A percentile compares a stretch with the other conserved stretches of the same genome.
phyloP scores from a whole-genome alignment of 345 rosid species.

The Eutrema japonicum region DNA sequence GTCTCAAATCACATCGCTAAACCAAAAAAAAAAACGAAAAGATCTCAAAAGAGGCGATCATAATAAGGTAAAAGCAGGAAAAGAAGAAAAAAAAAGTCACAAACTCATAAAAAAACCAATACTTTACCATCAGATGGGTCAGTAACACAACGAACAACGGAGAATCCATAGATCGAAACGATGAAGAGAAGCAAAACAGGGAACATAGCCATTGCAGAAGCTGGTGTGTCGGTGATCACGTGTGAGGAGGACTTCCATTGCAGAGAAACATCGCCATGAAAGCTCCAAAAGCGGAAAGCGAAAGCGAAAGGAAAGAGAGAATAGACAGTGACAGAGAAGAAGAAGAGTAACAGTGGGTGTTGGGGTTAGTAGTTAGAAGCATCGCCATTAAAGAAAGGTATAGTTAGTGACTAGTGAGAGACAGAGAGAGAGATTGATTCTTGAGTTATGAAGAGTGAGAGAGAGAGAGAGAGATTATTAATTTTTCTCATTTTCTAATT shows the following conservation, averaged over 20 bases:
- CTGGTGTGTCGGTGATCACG: constrained; percentile 42
- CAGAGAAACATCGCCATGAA: constrained; percentile 23
- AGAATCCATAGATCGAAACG: constrained; percentile 38
- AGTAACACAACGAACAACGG: constrained; percentile 51
- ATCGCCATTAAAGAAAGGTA: constrained; percentile 56
- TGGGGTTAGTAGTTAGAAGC: constrained; percentile 43
- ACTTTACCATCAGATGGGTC: constrained; percentile 59
- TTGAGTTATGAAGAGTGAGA: constrained; percentile 45
- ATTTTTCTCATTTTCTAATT: background rate
- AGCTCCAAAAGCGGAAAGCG: background rate
- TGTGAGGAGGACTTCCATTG: constrained; percentile 32
- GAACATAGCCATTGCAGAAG: constrained; percentile 12
- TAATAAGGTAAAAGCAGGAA: constrained; percentile 6
- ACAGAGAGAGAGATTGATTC: constrained; percentile 46
- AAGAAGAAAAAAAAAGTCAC: background rate
- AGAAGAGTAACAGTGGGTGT: constrained; percentile 33
- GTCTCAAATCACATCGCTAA: constrained; percentile 21
- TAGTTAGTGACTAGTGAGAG: constrained; percentile 35
- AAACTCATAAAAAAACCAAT: constrained; percentile 6
- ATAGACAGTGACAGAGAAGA: constrained; percentile 36
- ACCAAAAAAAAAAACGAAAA: constrained; percentile 20
- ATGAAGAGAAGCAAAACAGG: constrained; percentile 32
- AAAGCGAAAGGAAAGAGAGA: constrained; percentile 15
- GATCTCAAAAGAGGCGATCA: constrained; percentile 27
- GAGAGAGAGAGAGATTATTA: constrained; percentile 46